Evolutionary conservation across 805 yeast species (phyloP).

Genomic region (Wickerhamomyces hampshirensis): DNA sequence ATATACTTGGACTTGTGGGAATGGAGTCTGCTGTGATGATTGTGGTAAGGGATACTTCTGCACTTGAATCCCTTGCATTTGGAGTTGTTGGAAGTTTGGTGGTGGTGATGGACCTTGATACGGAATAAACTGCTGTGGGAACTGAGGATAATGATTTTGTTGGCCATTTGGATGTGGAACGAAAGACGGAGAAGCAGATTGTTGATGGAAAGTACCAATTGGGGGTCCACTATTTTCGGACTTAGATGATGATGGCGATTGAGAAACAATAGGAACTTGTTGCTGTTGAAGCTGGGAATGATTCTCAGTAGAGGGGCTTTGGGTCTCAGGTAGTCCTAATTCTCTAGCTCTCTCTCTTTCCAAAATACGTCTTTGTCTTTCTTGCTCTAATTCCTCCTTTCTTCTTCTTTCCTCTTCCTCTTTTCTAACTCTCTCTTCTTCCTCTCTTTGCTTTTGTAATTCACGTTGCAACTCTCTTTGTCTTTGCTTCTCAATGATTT

Average conservation of each 20-base stretch:
- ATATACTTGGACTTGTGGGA: no score
- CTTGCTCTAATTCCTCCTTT: conserved; percentile 23
- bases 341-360: conserved; percentile 10
- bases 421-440: conserved; percentile 16
- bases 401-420: conserved; percentile 21
- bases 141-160: no score
- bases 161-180: no score
- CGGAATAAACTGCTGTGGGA: not conserved
- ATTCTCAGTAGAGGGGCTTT: no score
- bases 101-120: not conserved
- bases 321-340: not conserved
- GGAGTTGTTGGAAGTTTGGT: no score
- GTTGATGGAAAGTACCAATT: not conserved
- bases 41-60: no score
- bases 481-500: conserved; percentile 19
- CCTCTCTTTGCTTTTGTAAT: conserved; percentile 12
- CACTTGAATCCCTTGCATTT: no score
- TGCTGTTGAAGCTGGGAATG: conserved; percentile 1
- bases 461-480: conserved; percentile 19
- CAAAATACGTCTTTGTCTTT: conserved; percentile 15
- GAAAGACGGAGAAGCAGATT: not conserved
- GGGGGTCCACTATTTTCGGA: no score
- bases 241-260: no score
- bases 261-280: no score
- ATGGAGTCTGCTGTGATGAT: no score